These are phyloP conservation scores for Pythium brachiatum DNA, from an alignment of 352 stramenopile genomes.

Conservation along the genomic window DNA sequence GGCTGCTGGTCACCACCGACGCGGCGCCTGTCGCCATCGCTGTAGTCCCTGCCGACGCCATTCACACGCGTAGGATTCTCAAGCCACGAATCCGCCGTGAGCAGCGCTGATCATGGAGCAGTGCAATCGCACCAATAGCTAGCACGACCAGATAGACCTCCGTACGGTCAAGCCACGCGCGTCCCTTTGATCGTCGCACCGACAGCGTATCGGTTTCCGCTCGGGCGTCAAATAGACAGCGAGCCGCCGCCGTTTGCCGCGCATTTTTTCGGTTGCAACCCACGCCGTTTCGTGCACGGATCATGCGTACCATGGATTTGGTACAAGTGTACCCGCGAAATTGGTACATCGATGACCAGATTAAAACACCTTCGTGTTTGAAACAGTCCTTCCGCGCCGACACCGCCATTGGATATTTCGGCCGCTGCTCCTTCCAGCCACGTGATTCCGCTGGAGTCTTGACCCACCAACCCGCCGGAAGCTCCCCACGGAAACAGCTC, in stretches of 20 bases:
- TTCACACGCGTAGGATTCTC: not conserved
- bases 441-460: constrained; percentile 22
- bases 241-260: not conserved
- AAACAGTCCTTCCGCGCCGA: constrained; percentile 5
- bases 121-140: not conserved
- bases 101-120: constrained; percentile 1
- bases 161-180: not conserved
- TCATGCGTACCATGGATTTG: not conserved
- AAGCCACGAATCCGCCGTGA: not conserved
- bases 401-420: constrained; percentile 36
- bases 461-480: constrained; percentile 11
- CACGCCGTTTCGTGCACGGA: not conserved
- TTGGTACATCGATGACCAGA: not conserved
- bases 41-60: not conserved
- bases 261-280: constrained; percentile 1
- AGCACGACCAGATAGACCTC: not conserved
- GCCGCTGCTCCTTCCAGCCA: constrained; percentile 29
- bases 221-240: not conserved
- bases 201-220: not conserved
- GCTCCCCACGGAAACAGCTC: constrained; percentile 10
- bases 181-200: not conserved
- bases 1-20: not conserved
- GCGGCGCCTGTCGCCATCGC: not conserved
- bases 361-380: constrained; percentile 19
- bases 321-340: not conserved